Conservation (phyloP, 352 stramenopile genomes). For the Phytophthora pseudosyringae region DNA sequence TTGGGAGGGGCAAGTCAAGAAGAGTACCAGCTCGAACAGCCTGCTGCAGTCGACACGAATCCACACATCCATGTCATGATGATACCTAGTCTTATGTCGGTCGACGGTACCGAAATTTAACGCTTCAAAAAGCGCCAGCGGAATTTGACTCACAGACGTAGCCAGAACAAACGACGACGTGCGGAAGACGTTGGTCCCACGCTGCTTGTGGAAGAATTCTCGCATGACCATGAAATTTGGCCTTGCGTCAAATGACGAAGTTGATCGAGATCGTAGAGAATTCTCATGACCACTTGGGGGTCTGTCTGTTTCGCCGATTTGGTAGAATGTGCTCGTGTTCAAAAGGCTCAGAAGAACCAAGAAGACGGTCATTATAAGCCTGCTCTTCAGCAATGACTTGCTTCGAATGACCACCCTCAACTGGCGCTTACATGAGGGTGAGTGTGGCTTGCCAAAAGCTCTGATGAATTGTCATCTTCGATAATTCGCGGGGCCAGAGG, state of each 20-base stretch:
- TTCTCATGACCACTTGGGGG: background rate
- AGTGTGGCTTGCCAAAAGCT: background rate
- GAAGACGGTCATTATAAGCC: background rate
- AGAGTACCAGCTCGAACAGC: conserved; percentile 65
- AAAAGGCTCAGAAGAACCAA: background rate
- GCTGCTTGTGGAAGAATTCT: background rate
- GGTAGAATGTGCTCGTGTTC: background rate
- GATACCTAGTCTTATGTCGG: too few species aligned
- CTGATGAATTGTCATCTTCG: conserved; percentile 22
- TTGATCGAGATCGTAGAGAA: background rate
- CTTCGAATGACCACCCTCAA: background rate
- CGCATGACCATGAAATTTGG: background rate
- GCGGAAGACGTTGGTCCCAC: background rate
- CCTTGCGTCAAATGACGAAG: background rate
- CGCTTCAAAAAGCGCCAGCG: background rate
- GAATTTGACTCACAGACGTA: background rate
- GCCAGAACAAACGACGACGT: background rate
- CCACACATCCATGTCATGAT: conserved; percentile 81
- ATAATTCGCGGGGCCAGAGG: background rate
- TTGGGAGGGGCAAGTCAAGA: conserved; percentile 30
- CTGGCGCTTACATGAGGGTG: background rate
- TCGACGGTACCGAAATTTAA: conserved; percentile 68
- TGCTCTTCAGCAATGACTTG: background rate
- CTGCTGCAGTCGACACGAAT: conserved; percentile 22
- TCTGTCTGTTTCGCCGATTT: background rate